Base-by-base conservation (phyloP, 148 eudicot genomes). In the Persicaria tinctoria region DNA sequence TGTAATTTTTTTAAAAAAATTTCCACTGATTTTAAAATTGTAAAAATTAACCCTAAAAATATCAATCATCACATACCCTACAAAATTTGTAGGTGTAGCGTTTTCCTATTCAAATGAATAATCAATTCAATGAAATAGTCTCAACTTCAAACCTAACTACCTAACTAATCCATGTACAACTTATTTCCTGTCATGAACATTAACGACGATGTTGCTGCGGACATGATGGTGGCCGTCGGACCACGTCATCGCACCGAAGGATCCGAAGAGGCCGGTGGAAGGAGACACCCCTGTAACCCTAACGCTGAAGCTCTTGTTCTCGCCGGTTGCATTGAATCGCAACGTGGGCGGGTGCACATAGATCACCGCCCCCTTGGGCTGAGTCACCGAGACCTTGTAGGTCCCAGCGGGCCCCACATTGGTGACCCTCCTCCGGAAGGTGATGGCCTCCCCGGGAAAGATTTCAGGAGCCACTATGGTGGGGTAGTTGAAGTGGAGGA, bases 211-310 rank as follows among this genome's bases (percentile, higher is more conserved):
- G 16, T 88, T 85, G 79, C 89, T 88, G 54, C 87, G 80, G 46
- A 91, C 97, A 74, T 76, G 68, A 76, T 91, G 97, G 9, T 54
- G 69, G 0, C 87, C 89, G 68, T 89, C 91, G 1, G 89, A 76
- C 97, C 97, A 91, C 38, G 47, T 23, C 60, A 91, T 70, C 46
- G 74, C 62, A 23, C 97, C 93, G 53, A 87, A 89, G 8, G 10
- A 4, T 4, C n/a, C 80, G 54, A 81, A 79, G 13, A 41, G 76
- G 9, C 44, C 41, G 5, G 38, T 14, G 44, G 41, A 59, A 8
- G 46, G 32, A 46, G 45, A 44, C 50, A 51, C 75, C 16, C 73
- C 51, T 47, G 20, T 74, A 27, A 91, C 0, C 5, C 76, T 85
- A 74, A 91, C 45, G 76, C 68, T 77, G 59, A 83, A 91, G 18